Evolutionary conservation across 768 basidiomycete genomes (phyloP).

Genomic region (Amanita jacksonii): DNA sequence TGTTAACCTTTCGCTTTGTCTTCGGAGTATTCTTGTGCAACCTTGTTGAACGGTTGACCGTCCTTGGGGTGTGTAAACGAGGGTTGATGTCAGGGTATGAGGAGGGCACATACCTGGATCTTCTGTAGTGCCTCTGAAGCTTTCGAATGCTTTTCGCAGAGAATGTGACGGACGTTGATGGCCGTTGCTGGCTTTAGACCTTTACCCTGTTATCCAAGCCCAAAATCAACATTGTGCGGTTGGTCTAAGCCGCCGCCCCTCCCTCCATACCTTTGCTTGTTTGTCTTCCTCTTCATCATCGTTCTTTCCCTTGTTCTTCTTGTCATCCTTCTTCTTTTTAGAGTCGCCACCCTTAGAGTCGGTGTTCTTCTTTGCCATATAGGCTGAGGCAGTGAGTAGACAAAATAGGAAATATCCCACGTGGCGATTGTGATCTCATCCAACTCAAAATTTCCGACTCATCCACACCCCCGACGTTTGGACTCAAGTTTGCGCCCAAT

Average conservation of each 20-base stretch:
- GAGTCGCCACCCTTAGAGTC: constrained; percentile 18
- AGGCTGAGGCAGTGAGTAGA: background rate
- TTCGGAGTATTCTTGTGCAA: constrained; percentile 84
- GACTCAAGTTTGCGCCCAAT: too few species aligned
- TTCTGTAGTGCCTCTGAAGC: constrained; percentile 71
- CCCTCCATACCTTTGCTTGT: constrained; percentile 27
- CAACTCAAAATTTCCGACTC: background rate
- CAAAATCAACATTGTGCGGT: too few species aligned
- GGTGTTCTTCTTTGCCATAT: constrained; percentile 31
- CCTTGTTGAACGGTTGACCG: constrained; percentile 79
- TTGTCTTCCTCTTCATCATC: constrained; percentile 25
- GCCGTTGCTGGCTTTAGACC: constrained; percentile 72
- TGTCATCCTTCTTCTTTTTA: constrained; percentile 27
- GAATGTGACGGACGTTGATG: constrained; percentile 78
- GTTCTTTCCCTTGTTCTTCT: constrained; percentile 36
- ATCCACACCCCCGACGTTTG: background rate
- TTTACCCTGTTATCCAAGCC: constrained; percentile 34
- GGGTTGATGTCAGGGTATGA: background rate
- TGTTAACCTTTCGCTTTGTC: constrained; percentile 77
- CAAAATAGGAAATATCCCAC: background rate
- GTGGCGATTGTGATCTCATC: background rate
- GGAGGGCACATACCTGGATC: constrained; percentile 59
- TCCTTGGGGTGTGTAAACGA: constrained; percentile 27
- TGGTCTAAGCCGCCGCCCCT: too few species aligned
- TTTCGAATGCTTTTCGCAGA: constrained; percentile 83